phyloP scores from a whole-genome alignment of 1,139 yeast species.

The Saccharomyces pastorianus region DNA sequence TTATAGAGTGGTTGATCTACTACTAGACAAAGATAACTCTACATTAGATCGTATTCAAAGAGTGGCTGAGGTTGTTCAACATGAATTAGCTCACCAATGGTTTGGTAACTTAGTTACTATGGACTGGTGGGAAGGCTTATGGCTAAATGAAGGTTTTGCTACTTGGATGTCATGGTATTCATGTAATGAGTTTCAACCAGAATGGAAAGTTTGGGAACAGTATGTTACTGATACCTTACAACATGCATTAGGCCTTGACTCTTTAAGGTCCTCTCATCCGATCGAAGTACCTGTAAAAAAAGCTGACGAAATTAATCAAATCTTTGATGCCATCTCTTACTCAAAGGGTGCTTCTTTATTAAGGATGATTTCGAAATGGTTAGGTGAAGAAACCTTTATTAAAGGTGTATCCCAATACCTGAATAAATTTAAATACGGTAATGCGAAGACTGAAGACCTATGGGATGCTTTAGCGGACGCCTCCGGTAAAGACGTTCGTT shows the following conservation, averaged over 20 bases:
- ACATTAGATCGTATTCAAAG: slow-evolving; percentile 63
- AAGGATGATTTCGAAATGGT: slow-evolving; percentile 66
- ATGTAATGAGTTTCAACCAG: slow-evolving; percentile 68
- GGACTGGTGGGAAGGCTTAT: slow-evolving; percentile 93
- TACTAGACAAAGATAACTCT: slow-evolving; percentile 59
- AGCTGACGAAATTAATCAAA: slow-evolving; percentile 79
- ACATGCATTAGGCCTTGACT: slow-evolving; percentile 61
- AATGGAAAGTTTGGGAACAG: slow-evolving; percentile 78
- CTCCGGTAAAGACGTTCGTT: slow-evolving; percentile 63
- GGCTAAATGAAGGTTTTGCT: slow-evolving; percentile 90
- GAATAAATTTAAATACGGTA: slow-evolving; percentile 60
- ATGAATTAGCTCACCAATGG: slow-evolving; percentile 92
- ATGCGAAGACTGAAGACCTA: slow-evolving; percentile 71
- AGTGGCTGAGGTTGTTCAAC: slow-evolving; percentile 82
- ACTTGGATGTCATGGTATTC: slow-evolving; percentile 87
- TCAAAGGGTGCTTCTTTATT: slow-evolving; percentile 74
- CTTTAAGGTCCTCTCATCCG: slow-evolving; percentile 76
- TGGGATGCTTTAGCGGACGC: slow-evolving; percentile 72
- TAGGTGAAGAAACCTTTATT: slow-evolving; percentile 68
- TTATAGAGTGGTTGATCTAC: slow-evolving; percentile 68
- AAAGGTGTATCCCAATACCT: slow-evolving; percentile 72
- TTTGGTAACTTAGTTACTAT: slow-evolving; percentile 85
- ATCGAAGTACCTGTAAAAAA: slow-evolving; percentile 76
- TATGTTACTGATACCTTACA: slow-evolving; percentile 65
- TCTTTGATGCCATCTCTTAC: slow-evolving; percentile 80